Percentiles rank a stretch among this genome's conserved stretches.
Evolutionary conservation across 108 stramenopile species (phyloP).

Genomic region (Pseudonitzschia multistriata): DNA sequence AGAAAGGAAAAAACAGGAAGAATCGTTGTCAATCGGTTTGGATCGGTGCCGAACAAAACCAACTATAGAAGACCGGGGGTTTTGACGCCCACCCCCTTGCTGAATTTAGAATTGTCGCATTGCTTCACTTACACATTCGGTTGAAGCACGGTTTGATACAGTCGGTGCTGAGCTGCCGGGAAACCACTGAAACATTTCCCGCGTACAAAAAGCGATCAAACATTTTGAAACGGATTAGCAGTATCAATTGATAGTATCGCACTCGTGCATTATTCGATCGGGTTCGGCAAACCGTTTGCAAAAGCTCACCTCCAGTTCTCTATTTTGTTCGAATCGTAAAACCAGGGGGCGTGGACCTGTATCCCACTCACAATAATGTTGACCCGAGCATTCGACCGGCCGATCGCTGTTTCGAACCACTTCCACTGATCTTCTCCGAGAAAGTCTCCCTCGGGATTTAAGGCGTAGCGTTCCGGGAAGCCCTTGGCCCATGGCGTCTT

Average conservation of each 20-base stretch:
- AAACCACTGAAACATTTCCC: too few relatives aligned
- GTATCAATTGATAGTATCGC: neutral
- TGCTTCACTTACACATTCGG: conserved; percentile 36
- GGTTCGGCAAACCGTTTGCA: neutral
- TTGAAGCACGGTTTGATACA: conserved; percentile 67
- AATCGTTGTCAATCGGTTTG: neutral
- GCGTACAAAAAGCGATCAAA: too few relatives aligned
- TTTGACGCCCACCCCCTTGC: neutral
- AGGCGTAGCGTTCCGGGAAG: neutral
- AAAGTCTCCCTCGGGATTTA: conserved; percentile 55
- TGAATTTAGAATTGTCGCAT: neutral
- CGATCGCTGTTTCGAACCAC: conserved; percentile 74
- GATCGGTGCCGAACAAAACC: neutral
- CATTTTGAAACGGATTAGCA: neutral
- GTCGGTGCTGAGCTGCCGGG: conserved; percentile 35
- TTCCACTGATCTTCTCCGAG: conserved; percentile 81
- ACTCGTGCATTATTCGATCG: neutral
- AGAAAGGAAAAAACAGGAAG: neutral
- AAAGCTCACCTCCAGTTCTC: conserved; percentile 62
- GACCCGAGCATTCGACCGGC: conserved; percentile 62
- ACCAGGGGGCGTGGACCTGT: conserved; percentile 66
- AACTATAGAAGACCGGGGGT: neutral
- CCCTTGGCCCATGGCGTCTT: conserved; percentile 69
- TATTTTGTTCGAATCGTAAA: conserved; percentile 51
- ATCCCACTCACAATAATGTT: conserved; percentile 77